Base-by-base conservation (phyloP, 2,329 filamentous ascomycete species). In the Colletotrichum tropicale region DNA sequence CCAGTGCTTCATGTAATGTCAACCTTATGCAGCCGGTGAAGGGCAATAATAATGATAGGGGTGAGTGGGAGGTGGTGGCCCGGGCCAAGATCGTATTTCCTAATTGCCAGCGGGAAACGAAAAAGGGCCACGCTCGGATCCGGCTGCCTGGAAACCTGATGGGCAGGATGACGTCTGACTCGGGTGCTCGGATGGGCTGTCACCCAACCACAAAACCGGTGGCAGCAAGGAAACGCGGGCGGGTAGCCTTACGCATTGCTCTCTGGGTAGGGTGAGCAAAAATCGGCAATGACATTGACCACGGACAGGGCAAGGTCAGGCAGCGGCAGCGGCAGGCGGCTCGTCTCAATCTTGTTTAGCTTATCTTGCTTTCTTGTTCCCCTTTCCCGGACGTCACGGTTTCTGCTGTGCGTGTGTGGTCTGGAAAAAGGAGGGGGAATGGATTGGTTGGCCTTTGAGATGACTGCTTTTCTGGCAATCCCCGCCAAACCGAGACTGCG, bases 161-260 rank as follows among this genome's bases (percentile, higher is more conserved):
- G 18, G 34, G 18, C 32, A 38, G 48, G 66, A 68, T 73, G 70
- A 73, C 70, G 65, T 73, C 65, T 62, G 55, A 73, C 36, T 61
- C 65, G 56, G 52, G 48, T 30, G 48, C 36, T 56, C 70, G 55
- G 70, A 38, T 68, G 64, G 48, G 69, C 32, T 68, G 70, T 55
- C 26, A 69, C 15, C 21, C 21, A 69, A 12, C 21, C 21, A 62
- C 55, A 34, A 58, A 64, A 52, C 55, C 70, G 36, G 34, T 62
- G 64, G n/a, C 28, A n/a, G 16, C 56, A 61, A 15, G 58, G 13
- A 71, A 32, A 52, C 28, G 28, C 26, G 28, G 58, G 58, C 24
- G 26, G 28, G 18, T 34, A 62, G 71, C 66, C 66, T 70, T 70
- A 58, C 30, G 71, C 62, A 28, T 38, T 64, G 34, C 61, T 64